Conservation (phyloP, 169 alveolate species). For the Plasmodium knowlesi region DNA sequence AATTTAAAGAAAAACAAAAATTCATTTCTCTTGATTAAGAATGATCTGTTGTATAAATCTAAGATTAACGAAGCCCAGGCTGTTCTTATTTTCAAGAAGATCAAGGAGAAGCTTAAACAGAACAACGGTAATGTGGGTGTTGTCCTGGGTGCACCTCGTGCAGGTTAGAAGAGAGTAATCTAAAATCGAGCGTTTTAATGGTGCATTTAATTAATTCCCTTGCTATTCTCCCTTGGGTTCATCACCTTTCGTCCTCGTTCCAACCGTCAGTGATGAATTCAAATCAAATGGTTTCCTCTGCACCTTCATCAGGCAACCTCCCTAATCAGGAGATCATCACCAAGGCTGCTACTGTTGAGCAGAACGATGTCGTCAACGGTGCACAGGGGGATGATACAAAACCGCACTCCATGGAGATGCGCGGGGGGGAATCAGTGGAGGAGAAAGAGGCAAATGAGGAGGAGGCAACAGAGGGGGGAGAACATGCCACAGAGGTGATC, state of each 20-base stretch:
- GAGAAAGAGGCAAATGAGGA: too few species aligned
- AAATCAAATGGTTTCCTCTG: background rate
- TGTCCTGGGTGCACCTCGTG: background rate
- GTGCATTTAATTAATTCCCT: background rate
- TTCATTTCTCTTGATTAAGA: constrained; percentile 39
- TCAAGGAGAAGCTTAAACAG: constrained; percentile 35
- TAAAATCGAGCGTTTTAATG: background rate
- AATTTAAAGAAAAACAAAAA: constrained; percentile 32
- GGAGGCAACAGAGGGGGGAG: background rate
- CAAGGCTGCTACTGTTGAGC: background rate
- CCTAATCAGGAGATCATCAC: background rate
- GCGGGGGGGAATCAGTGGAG: too few species aligned
- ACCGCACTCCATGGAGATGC: background rate
- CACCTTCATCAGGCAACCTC: background rate
- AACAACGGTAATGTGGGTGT: background rate
- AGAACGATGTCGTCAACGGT: background rate
- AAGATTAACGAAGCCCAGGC: constrained; percentile 60
- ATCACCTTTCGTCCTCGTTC: background rate
- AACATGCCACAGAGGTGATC: background rate
- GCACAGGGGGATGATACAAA: background rate
- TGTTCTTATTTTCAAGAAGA: constrained; percentile 30
- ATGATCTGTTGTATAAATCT: constrained; percentile 51
- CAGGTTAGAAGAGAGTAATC: background rate
- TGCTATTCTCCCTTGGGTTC: too few species aligned
- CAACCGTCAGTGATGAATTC: background rate